Base-by-base conservation (phyloP, 2,329 filamentous ascomycete genomes). In the Pyricularia grisea region DNA sequence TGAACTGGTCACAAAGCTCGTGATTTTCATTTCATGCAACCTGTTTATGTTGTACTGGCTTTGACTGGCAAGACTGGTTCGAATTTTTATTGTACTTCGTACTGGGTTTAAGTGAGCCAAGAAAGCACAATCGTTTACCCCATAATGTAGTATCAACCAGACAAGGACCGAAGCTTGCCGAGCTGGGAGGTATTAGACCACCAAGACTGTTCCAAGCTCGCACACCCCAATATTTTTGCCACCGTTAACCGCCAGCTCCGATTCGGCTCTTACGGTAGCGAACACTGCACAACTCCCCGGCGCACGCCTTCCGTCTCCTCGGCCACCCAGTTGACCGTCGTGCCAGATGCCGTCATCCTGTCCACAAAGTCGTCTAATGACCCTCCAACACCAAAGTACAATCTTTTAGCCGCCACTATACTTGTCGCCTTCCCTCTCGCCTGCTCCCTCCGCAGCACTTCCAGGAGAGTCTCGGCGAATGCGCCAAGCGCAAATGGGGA, bases 381-480 rank as follows among this genome's bases (percentile, higher is more conserved):
- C 0, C 92, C 92, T 0, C 92, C 92, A 5, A 95, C 92, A 2
- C 92, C 92, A 78, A 95, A 95, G 78, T 95, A 95, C 12, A 94
- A 83, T 72, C 87, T 86, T 80, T 95, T 95, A 0, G 92, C 92
- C 2, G 86, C 92, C 5, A 94, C 84, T 25, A 93, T 80, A 1
- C 90, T 88, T 66, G 85, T 85, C 0, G 88, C 86, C 75, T 2
- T 75, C 72, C 1, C 73, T 73, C 68, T 77, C 65, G 75, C 72
- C 66, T 77, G 74, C 67, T 88, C 82, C 67, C 79, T 78, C 25
- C 81, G 75, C 64, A 93, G 79, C 20, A 92, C 79, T 4, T 79
- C 79, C 61, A 90, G 83, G 14, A 93, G 80, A 4, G 88, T 88
- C 58, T 90, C 86, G 0, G 89, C 87, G 75, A 94, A 95, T 0